Base-by-base conservation (phyloP, 169 alveolate genomes). In the Plasmodium reichenowi region DNA sequence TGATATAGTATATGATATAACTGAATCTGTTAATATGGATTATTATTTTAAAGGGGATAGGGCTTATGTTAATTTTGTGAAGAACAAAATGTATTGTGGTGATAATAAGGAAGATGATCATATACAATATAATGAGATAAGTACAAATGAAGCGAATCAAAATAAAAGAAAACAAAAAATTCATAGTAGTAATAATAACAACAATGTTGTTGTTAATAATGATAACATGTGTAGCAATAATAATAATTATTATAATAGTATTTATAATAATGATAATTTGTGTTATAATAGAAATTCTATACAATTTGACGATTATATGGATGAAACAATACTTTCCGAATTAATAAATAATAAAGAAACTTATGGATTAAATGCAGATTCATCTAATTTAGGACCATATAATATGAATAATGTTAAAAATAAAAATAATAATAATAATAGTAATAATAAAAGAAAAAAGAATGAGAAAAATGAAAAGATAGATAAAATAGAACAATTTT, bases 401-500 rank as follows among this genome's bases (percentile, higher is more conserved):
- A 48, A 58, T 47, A 52, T 24, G 48, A 56, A 67, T 80, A 29
- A 56, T 2, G 10, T 66, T 54, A 78, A 78, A 59, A 78, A 64
- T 43, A 78, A 78, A 66, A 75, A 60, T 75, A 62, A 48, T 20
- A 58, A 74, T 68, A 76, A 63, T 15, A 74, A 59, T 24, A 24
- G 2, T 24, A 24, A 24, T 24, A 24, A 24, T 24, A 24, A 24
- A 45, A 62, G 52, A 17, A 58, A 74, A n/a, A 76, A 63, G 10
- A 64, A 20, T 66, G 24, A 76, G 20, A 80, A 80, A 62, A 80
- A 64, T 24, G 70, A 80, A n/a, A 80, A 80, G 70, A 80, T 54
- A 47, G 90, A 80, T 56, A 80, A 80, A 80, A 80, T 67, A 52
- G 90, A 80, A 80, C 32, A 54, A 67, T 68, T 38, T 48, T 47